Evolutionary conservation across 441 rosid species (phyloP), one percentile per base, ranked within the genome.

Genomic region (Populus hybrid): DNA sequence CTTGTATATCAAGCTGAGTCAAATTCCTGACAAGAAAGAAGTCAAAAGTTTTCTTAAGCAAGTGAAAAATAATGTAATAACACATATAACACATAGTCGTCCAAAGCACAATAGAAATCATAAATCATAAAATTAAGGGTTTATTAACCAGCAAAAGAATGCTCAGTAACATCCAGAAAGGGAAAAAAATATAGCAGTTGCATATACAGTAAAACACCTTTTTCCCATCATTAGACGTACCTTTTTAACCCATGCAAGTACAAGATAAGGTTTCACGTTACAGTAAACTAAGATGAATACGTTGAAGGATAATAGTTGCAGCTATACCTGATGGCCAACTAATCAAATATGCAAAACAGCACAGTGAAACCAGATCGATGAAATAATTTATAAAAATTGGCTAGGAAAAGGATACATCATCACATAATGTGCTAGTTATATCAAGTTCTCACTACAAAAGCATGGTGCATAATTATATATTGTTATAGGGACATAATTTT

Each of bases 1-100:
- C 93, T 50, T 86, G 92, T 80, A 91, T 81, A 76, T 89, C 93
- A 24, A 91, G 90, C 84, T 91, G 90, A 23, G 85, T 88, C 90
- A 91, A 83, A 82, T 85, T 84, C 89, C 93, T 91, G 85, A 79
- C 9, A n/a, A 81, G 79, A 67, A 35, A 20, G 72, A 36, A 72
- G 5, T 32, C 34, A 32, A 42, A 78, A 78, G 5, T 66, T 38
- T 36, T 32, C 35, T 59, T 11, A 32, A 23, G 75, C 54, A 63
- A 24, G 10, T 57, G 32, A 80, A 24, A 50, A 50, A 66, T 32
- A 65, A 66, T 11, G 36, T 18, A 30, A 32, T 5, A 32, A 32
- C 34, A 10, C 5, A 65, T 10, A 32, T 5, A 32, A 32, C 34
- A 10, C 5, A 65, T 10, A n/a, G 8, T 38, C 14, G 74, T 38